phyloP scores from a whole-genome alignment of 1,139 yeast genomes.

The Kodamaea suecica region DNA sequence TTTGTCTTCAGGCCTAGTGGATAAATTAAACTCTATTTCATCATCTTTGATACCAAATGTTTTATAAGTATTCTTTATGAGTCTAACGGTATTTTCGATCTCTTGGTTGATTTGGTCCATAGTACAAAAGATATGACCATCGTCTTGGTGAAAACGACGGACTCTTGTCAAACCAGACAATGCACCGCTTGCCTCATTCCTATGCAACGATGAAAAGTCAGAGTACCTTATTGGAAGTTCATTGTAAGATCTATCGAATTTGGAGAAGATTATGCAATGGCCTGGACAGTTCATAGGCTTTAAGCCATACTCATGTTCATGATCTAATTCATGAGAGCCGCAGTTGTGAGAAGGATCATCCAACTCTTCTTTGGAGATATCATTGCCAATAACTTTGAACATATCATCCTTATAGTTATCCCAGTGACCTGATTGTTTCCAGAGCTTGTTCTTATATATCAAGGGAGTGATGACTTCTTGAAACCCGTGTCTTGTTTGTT shows the following conservation, averaged over 20 bases:
- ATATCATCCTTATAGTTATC: conserved; percentile 90
- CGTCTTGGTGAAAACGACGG: conserved; percentile 96
- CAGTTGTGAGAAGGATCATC: conserved; percentile 24
- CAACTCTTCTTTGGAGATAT: conserved; percentile 12
- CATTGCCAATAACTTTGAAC: conserved; percentile 71
- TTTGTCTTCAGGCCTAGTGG: conserved; percentile 84
- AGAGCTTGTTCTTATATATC: conserved; percentile 76
- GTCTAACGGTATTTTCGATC: conserved; percentile 67
- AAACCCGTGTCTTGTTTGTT: conserved; percentile 79
- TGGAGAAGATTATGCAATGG: conserved; percentile 83
- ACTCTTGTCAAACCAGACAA: conserved; percentile 92
- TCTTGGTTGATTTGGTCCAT: conserved; percentile 78
- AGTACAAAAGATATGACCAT: conserved; percentile 94
- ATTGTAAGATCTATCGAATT: conserved; percentile 80
- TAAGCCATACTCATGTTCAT: conserved; percentile 64
- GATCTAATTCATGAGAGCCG: conserved; percentile 6
- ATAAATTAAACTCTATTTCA: conserved; percentile 67
- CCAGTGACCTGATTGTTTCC: conserved; percentile 98
- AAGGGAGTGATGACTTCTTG: conserved; percentile 93
- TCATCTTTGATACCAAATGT: conserved; percentile 62
- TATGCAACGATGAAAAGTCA: conserved; percentile 90
- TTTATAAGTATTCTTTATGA: conserved; percentile 74
- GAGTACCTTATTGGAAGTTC: conserved; percentile 88
- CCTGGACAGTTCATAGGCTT: conserved; percentile 99
- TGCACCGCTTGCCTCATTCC: conserved; percentile 96